A percentile compares a stretch with the other conserved stretches of the same genome.
Conservation (phyloP, 2,329 filamentous ascomycete species). For the Kalaharituber pfeilii region DNA sequence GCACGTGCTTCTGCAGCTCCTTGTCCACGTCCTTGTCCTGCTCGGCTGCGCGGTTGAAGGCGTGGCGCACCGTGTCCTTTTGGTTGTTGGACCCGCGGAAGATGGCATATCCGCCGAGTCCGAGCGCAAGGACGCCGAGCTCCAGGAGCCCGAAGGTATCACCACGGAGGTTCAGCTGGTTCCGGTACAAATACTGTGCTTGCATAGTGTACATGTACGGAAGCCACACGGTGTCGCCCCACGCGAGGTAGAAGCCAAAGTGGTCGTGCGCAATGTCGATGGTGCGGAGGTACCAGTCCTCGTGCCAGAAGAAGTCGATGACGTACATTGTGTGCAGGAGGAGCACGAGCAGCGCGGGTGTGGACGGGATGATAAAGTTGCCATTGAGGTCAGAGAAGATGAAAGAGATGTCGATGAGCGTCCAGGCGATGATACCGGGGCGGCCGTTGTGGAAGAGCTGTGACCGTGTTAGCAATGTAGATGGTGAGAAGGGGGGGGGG, state of each 20-base stretch:
- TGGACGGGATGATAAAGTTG: conserved; percentile 27
- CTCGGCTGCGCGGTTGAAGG: conserved; percentile 2
- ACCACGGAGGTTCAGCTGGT: conserved; percentile 27
- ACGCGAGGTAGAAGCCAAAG: conserved; percentile 31
- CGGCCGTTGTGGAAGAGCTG: conserved; percentile 32
- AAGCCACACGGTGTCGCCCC: conserved; percentile 33
- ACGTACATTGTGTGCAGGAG: conserved; percentile 33
- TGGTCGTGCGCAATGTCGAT: conserved; percentile 32
- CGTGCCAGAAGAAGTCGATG: conserved; percentile 35
- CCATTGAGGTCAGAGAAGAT: conserved; percentile 30
- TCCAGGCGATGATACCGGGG: conserved; percentile 34
- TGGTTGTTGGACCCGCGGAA: conserved; percentile 34
- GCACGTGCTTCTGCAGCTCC: conserved; percentile 26
- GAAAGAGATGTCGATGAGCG: conserved; percentile 30
- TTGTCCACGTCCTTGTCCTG: neutral
- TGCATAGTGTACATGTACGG: conserved; percentile 34
- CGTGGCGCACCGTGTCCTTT: conserved; percentile 30
- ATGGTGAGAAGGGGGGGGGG: neutral
- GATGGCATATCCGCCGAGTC: conserved; percentile 29
- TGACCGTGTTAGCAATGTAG: neutral
- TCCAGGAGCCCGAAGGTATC: conserved; percentile 10
- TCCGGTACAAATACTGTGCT: conserved; percentile 32
- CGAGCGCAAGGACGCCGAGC: conserved; percentile 22
- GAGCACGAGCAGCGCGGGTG: conserved; percentile 29
- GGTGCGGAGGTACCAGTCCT: conserved; percentile 33